Evolutionary conservation across 2,329 filamentous ascomycete species (phyloP).

Genomic region (Penicillium aurantiogriseum): DNA sequence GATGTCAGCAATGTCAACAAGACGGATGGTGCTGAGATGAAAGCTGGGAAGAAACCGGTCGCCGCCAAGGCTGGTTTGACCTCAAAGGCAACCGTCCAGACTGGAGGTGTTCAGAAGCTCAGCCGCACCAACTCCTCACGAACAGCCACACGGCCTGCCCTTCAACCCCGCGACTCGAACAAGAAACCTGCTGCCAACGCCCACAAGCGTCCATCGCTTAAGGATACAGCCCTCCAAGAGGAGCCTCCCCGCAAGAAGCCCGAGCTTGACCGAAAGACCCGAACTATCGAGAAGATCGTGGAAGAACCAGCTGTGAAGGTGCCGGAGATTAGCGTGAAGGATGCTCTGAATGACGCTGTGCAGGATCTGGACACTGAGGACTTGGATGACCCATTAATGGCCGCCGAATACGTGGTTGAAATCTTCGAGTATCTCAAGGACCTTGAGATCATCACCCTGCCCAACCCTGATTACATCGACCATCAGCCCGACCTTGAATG

Average conservation of each 20-base stretch:
- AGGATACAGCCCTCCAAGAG: constrained; percentile 58
- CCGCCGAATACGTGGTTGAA: constrained; percentile 92
- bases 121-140: constrained; percentile 60
- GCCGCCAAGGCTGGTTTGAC: constrained; percentile 65
- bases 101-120: constrained; percentile 77
- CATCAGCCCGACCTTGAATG: constrained; percentile 94
- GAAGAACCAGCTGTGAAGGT: constrained; percentile 19
- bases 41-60: constrained; percentile 71
- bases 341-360: constrained; percentile 36
- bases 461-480: constrained; percentile 92
- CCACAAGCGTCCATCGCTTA: constrained; percentile 60
- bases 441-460: constrained; percentile 75
- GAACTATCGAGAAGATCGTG: background rate
- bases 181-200: constrained; percentile 65
- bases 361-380: constrained; percentile 79
- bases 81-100: constrained; percentile 73
- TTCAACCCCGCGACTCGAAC: constrained; percentile 63
- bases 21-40: constrained; percentile 53
- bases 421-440: constrained; percentile 95
- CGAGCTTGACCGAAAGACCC: constrained; percentile 52
- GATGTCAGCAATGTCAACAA: constrained; percentile 97
- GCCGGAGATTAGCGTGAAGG: constrained; percentile 38
- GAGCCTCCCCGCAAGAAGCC: constrained; percentile 69
- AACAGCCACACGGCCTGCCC: constrained; percentile 45
- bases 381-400: constrained; percentile 91